These are phyloP conservation scores for Amoeboradix gromovi DNA, from an alignment of 371 early-diverging fungal genomes.

Conservation along the genomic window DNA sequence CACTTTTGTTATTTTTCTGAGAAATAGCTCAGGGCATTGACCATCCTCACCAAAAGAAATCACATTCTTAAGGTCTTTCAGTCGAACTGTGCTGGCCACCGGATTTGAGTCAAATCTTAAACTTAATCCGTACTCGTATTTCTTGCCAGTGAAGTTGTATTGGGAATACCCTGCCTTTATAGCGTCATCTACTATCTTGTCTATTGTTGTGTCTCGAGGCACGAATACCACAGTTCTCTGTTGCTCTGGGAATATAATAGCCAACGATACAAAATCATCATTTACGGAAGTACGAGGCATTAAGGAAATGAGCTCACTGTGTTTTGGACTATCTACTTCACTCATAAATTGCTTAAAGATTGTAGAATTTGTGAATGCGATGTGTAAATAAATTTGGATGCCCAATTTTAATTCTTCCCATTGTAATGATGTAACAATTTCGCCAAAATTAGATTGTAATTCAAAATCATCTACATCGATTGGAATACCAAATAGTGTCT, in stretches of 20 bases:
- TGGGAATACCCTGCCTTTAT: background rate
- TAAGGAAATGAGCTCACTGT: background rate
- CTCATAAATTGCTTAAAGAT: background rate
- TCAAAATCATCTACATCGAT: background rate
- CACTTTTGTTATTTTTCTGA: background rate
- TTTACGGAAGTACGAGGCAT: background rate
- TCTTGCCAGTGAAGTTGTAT: background rate
- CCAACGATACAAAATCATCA: background rate
- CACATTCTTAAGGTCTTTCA: background rate
- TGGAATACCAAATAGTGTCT: background rate
- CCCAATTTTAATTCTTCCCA: background rate
- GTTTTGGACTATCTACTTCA: background rate
- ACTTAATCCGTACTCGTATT: background rate
- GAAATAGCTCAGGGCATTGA: background rate
- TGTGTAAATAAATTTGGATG: background rate
- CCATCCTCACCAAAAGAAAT: background rate
- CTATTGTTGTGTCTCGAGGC: background rate
- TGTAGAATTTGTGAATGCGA: background rate
- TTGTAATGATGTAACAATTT: background rate
- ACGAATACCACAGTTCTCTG: background rate
- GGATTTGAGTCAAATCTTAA: background rate
- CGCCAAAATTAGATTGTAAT: background rate
- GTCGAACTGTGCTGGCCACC: background rate
- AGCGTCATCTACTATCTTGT: background rate
- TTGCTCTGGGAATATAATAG: background rate